These are phyloP conservation scores for Phlebopus sp. DNA, from an alignment of 1,284 basidiomycete species.

Conservation along the genomic window DNA sequence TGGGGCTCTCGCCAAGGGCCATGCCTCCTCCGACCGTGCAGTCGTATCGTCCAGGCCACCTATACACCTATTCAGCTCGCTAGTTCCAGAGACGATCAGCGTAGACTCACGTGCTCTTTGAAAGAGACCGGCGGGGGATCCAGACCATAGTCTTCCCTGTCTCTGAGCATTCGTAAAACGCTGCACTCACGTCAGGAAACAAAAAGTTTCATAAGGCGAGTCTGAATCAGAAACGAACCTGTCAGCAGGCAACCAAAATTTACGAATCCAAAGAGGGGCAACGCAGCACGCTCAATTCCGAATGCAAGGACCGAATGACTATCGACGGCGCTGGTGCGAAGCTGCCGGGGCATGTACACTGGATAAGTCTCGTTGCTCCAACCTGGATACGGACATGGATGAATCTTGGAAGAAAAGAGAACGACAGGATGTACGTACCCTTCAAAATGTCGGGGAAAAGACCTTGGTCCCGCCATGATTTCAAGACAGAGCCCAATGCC, in stretches of 20 bases:
- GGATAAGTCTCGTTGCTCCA: constrained; percentile 27
- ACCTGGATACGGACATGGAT: constrained; percentile 7
- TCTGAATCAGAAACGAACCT: constrained; percentile 27
- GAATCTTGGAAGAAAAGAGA: not conserved
- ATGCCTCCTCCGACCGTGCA: constrained; percentile 45
- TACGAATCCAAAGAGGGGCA: constrained; percentile 42
- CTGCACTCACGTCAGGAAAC: constrained; percentile 5
- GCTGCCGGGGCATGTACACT: constrained; percentile 20
- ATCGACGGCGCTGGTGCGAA: not conserved
- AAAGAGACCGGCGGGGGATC: constrained; percentile 39
- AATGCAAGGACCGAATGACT: constrained; percentile 30
- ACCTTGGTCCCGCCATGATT: constrained; percentile 16
- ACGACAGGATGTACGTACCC: constrained; percentile 8
- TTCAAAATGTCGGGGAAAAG: constrained; percentile 22
- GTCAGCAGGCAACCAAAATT: constrained; percentile 44
- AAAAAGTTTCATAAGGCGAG: not conserved
- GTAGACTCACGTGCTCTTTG: constrained; percentile 38
- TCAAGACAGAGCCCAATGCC: constrained; percentile 12
- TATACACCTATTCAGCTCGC: constrained; percentile 12
- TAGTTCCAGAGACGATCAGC: not conserved
- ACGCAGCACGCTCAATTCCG: constrained; percentile 41
- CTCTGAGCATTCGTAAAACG: constrained; percentile 21
- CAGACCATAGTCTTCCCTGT: constrained; percentile 33
- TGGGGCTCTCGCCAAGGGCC: constrained; percentile 34
- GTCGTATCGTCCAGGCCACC: constrained; percentile 42